Conservation (phyloP, 768 basidiomycete genomes). For the Glaciozyma antarctica region DNA sequence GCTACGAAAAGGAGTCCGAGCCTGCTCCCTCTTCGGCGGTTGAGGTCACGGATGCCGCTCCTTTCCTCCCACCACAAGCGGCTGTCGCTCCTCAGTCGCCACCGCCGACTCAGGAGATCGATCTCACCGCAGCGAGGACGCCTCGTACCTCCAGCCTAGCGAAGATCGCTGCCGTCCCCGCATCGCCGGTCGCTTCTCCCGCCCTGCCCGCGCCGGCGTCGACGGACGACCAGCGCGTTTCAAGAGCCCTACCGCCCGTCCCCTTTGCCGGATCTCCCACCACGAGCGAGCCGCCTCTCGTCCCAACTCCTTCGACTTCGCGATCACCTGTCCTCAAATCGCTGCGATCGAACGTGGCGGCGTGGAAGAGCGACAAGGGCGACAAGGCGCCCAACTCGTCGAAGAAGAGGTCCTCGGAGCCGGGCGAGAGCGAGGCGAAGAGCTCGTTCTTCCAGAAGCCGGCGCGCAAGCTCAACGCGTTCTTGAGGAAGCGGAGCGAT, state of each 20-base stretch:
- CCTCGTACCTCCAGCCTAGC: not conserved
- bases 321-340: not conserved
- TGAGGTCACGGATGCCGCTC: not conserved
- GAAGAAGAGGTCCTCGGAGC: not conserved
- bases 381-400: not conserved
- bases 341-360: not conserved
- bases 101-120: not conserved
- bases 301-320: not conserved
- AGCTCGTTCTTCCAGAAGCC: conserved; percentile 2
- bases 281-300: too few relatives aligned
- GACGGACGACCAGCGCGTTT: too few relatives aligned
- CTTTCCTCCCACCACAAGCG: not conserved
- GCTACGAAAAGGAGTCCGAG: not conserved
- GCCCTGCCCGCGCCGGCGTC: too few relatives aligned
- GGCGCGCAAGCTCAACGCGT: not conserved
- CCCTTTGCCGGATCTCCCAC: too few relatives aligned
- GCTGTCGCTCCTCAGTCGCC: not conserved
- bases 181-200: not conserved
- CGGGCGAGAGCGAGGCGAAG: not conserved
- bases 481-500: conserved; percentile 8
- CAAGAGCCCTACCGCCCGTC: too few relatives aligned
- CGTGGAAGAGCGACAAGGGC: not conserved
- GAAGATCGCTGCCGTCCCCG: not conserved
- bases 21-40: not conserved
- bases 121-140: not conserved